Base-by-base conservation (phyloP, 495 filamentous ascomycete species). In the Hypoxylon cercidicola region DNA sequence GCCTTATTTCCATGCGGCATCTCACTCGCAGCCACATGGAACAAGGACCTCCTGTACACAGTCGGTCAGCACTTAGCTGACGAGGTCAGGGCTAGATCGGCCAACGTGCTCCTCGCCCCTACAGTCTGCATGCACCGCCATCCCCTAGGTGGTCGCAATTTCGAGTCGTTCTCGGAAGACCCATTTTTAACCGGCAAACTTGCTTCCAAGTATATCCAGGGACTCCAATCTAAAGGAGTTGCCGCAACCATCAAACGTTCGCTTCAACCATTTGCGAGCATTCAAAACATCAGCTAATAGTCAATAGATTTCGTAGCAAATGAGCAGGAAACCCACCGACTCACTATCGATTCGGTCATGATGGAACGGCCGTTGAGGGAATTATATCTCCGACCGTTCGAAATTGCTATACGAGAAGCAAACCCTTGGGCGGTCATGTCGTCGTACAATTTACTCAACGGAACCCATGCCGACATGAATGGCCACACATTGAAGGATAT, bases 121-220 rank as follows among this genome's bases (percentile, higher is more conserved):
- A 94, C 91, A 5, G 88, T 93, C 60, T 93, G 91, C 74, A 89
- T 91, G 74, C 92, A 95, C 66, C 85, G 92, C 12, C 89, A 89
- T 16, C 92, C 92, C 1, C 79, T 96, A 0, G 91, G 92, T 10
- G 92, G 92, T 6, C 84, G 92, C 49, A 92, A 92, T 54, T 96
- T 94, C 59, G 92, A 96, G 76, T 92, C 90, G 0, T 94, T 93
- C 73, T 91, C 90, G 4, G 92, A 95, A 72, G 92, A 95, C 64
- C 92, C 91, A 10, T 79, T 88, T 13, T 80, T 96, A 3, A 89
- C 91, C 0, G 92, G 92, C 7, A 89, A 86, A 56, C 78, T 93
- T 63, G 89, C 91, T 25, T 87, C 89, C 3, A 79, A 88, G 69
- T 88, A 91, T 54, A 89, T 89, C 70, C 87, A 84, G 58, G 91